Base-by-base conservation (phyloP, 805 yeast genomes). In the Priceomyces haplophilus region DNA sequence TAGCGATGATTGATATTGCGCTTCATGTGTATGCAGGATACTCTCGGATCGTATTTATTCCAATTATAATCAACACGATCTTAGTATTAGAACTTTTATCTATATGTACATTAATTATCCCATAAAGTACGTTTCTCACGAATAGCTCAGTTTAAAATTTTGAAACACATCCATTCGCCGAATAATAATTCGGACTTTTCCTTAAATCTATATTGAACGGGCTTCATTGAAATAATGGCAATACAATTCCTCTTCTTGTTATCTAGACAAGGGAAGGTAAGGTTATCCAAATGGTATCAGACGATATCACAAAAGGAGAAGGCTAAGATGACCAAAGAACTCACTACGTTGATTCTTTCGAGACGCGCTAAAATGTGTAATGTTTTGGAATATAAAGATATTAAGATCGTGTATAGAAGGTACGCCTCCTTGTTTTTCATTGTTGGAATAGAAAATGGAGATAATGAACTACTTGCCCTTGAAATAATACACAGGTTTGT, bases 321-420 rank as follows among this genome's bases (percentile, higher is more conserved):
- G 67, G 73, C 83, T 40, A 85, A 86, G 64, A 81, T 89, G 44
- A 82, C 86, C 40, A 78, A 88, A 54, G 98, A 93, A 54, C 75
- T 93, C 43, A 83, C 96, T 7, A 88, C 97, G 2, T 67, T 88
- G 32, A 87, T 93, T 19, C 77, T 95, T 35, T 75, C 88, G 10
- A 76, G 99, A 48, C 78, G 95, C 46, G 85, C 95, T 23, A 89
- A 88, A 64, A 91, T 93, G 98, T 90, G 98, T 66, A 91, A 89
- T 62, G 89, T 90, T 42, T 68, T 90, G 37, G 98, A 90, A 61
- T 86, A 88, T 61, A 82, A 82, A 50, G 91, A 83, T 58, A 75
- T 82, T 44, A 93, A 91, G 62, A 80, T 95, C 12, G 87, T 91
- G 3, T 93, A 93, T 61, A 76, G 96, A 52, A 76, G 98, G 50